Base-by-base conservation (phyloP, 2,329 filamentous ascomycete genomes). In the Ambrosiella cleistominuta region DNA sequence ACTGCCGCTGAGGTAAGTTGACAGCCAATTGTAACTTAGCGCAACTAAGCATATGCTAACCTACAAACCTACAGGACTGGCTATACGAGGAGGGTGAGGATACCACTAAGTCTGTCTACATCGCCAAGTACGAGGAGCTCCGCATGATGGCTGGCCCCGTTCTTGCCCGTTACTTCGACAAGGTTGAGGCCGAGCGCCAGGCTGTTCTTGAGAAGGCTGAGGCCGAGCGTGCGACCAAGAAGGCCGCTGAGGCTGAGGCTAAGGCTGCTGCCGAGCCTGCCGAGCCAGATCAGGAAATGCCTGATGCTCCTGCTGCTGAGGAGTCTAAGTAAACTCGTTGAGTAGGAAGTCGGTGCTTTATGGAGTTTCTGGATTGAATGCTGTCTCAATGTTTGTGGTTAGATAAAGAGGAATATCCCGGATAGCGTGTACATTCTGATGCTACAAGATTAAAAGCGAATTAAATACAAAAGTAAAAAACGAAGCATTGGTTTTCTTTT, bases 31-130 rank as follows among this genome's bases (percentile, higher is more conserved):
- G 2, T 42, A 12, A 12, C 19, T 11, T 27, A 9, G 38, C 37
- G 50, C 19, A 11, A 45, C 50, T 38, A 5, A 37, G 39, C 9
- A 42, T n/a, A 7, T 39, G 40, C 54, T 60, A 60, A 60, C 54
- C 17, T 37, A 36, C 37, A 17, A 35, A 13, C 39, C n/a, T 6
- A 37, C 63, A 97, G 91, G 90, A 98, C 69, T 98, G 93, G 93
- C 79, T 98, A 62, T 97, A 97, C 71, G 91, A 96, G 57, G 93
- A 97, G 58, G 93, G 93, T 61, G 90, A 96, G 63, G 93, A 98
- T 70, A 82, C 89, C 64, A 86, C 86, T 67, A 97, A 97, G 79
- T 89, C 86, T 57, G 80, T 93, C 67, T 98, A 98, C 74, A 75
- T 94, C 62, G 80, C 88, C 73, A 98, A 97, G 81, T 84, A 93